Evolutionary conservation across 2,329 filamentous ascomycete genomes (phyloP), one percentile per base, ranked within the genome.

Genomic region (Trichoderma koningiopsis): DNA sequence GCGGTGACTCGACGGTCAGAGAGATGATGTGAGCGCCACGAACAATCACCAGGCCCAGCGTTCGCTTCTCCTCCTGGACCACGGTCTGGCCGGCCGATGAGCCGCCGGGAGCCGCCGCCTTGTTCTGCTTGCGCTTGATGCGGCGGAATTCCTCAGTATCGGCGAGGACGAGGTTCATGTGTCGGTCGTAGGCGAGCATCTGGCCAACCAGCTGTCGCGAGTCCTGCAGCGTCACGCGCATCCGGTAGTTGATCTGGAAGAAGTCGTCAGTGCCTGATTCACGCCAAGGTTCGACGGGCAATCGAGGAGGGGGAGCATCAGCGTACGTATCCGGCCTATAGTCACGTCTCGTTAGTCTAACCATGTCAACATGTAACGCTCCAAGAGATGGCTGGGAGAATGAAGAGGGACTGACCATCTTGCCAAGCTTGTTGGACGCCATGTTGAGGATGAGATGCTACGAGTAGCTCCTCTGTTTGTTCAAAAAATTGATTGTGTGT

Each of bases 151-250:
- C 95, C 87, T 99, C 96, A 74, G 96, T 98, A 79, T 99, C 96
- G 82, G 95, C 96, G 72, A 99, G 92, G 72, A 99, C 96, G 73
- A 99, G 89, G 81, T 99, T 99, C 96, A 99, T 99, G 83, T 99
- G 96, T 94, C 97, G 98, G 82, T 99, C 96, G 78, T 98, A 99
- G 67, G 96, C 96, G 75, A 99, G 88, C 93, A 99, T 97, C 82
- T 98, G 94, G 72, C 94, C 96, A 52, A 94, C 94, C 90, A 99
- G 96, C 81, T 97, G 93, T 78, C 96, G 91, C 73, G 93, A 93
- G 84, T 99, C 96, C 78, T 93, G 93, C 80, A 99, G 87, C 68
- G 94, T 98, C 73, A 97, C 91, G 79, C 95, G 91, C 94, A 99
- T 98, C 83, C 95, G 93, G 87, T 97, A 98, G 86, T 99, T 98